Evolutionary conservation across 768 basidiomycete species (phyloP).

Genomic region (Panaeolus papilionaceus): DNA sequence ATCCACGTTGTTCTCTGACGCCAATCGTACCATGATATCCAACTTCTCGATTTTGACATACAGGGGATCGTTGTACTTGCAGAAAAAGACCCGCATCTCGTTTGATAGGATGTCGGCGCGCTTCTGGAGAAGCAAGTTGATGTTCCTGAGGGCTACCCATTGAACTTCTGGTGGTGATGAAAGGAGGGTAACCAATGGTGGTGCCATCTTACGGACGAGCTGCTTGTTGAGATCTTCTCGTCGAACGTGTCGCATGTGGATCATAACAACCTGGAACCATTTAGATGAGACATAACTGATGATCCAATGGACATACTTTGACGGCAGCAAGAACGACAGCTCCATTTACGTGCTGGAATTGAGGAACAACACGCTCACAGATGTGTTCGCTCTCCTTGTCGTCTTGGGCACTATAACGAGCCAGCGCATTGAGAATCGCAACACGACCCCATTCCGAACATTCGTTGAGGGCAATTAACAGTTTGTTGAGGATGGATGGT

Average conservation of each 20-base stretch:
- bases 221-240: conserved; percentile 86
- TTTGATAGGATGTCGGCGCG: conserved; percentile 88
- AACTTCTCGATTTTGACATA: conserved; percentile 99
- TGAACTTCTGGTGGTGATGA: conserved; percentile 98
- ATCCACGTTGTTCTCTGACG: conserved; percentile 91
- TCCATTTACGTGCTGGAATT: conserved; percentile 97
- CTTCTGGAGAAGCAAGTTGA: conserved; percentile 96
- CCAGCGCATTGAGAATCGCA: conserved; percentile 85
- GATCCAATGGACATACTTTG: conserved; percentile 60
- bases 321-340: conserved; percentile 97
- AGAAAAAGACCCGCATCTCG: conserved; percentile 99
- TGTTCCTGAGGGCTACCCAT: conserved; percentile 97
- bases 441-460: conserved; percentile 99
- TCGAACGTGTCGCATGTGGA: conserved; percentile 86
- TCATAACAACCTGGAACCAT: conserved; percentile 85
- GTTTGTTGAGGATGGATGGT: conserved; percentile 80
- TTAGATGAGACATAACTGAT: conserved; percentile 1
- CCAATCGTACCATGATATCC: conserved; percentile 97
- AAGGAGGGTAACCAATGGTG: conserved; percentile 92
- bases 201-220: conserved; percentile 95
- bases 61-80: conserved; percentile 99
- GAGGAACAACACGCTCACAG: conserved; percentile 97
- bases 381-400: conserved; percentile 98
- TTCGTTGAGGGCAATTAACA: conserved; percentile 95
- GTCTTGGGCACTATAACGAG: conserved; percentile 83